phyloP scores from a whole-genome alignment of 2,329 filamentous ascomycete species.

The Gaeumannomyces sp. region DNA sequence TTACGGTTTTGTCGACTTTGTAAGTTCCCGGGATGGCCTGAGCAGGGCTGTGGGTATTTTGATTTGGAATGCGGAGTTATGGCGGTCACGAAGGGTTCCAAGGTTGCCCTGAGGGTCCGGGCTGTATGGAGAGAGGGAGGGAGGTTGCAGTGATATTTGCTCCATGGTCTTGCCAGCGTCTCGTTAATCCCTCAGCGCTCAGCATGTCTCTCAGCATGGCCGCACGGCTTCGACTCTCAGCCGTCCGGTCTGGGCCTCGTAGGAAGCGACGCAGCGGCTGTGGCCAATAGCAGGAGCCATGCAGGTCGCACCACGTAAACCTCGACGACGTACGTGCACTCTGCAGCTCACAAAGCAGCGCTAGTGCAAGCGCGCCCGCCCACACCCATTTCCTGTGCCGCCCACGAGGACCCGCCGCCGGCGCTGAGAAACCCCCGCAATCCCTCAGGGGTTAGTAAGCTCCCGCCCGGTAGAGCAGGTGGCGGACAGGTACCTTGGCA shows the following conservation, averaged over 20 bases:
- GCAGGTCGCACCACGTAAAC: not conserved
- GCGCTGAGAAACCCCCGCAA: not conserved
- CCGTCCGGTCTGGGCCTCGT: not conserved
- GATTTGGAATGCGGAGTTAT: not conserved
- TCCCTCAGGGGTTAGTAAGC: not conserved
- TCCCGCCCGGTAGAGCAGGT: not conserved
- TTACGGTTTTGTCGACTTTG: not conserved
- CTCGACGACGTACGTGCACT: not conserved
- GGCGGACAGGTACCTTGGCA: not conserved
- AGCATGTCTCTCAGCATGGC: not conserved
- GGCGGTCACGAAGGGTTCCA: not conserved
- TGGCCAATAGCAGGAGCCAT: not conserved
- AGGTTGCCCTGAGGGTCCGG: not conserved
- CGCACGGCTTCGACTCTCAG: too few relatives aligned
- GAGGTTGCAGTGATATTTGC: not conserved
- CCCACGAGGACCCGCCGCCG: not conserved
- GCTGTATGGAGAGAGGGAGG: not conserved
- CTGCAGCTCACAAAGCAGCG: not conserved
- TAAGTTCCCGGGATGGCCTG: not conserved
- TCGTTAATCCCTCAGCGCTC: not conserved
- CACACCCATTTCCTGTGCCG: not conserved
- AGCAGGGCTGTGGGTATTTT: not conserved
- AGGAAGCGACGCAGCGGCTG: not conserved
- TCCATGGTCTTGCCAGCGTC: too few relatives aligned
- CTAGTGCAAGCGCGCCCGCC: not conserved